Evolutionary conservation across 225 moss, liverwort and hornwort species (phyloP).

Genomic region (Bryoerythrophyllum caledonicum): DNA sequence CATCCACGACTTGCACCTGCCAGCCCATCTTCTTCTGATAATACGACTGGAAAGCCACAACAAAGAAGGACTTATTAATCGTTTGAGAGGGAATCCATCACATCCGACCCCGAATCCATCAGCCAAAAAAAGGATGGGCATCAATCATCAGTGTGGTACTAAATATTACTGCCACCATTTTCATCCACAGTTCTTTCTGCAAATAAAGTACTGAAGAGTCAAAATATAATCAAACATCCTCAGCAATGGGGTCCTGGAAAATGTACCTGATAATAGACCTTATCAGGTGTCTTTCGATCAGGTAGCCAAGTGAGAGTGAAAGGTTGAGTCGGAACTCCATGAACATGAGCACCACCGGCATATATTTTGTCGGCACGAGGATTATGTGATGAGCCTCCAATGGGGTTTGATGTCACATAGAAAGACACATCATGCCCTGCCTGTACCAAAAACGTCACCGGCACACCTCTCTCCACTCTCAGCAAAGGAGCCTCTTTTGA

Average conservation of each 20-base stretch:
- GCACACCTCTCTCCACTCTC: constrained; percentile 96
- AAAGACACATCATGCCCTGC: constrained; percentile 94
- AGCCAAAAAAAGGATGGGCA: constrained; percentile 1
- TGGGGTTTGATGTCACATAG: constrained; percentile 83
- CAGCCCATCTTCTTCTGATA: constrained; percentile 91
- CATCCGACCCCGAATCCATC: not conserved
- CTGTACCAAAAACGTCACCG: constrained; percentile 86
- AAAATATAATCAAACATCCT: constrained; percentile 7
- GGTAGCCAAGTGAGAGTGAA: constrained; percentile 77
- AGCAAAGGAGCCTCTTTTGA: constrained; percentile 90
- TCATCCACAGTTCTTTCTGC: constrained; percentile 7
- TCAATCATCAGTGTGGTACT: not conserved
- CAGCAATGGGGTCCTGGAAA: constrained; percentile 2
- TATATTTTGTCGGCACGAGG: constrained; percentile 48
- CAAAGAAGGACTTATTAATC: constrained; percentile 1
- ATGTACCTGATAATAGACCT: constrained; percentile 70
- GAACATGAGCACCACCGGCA: constrained; percentile 78
- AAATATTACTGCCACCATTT: not conserved
- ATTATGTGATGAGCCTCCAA: constrained; percentile 60
- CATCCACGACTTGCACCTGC: constrained; percentile 98
- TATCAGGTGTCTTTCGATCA: constrained; percentile 89
- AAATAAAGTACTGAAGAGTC: not conserved
- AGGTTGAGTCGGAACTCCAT: constrained; percentile 84
- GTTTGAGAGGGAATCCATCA: not conserved
- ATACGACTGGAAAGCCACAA: constrained; percentile 67